Evolutionary conservation across 1,284 basidiomycete species (phyloP), one percentile per base, ranked within the genome.

Genomic region (Porphyrellus sp.): DNA sequence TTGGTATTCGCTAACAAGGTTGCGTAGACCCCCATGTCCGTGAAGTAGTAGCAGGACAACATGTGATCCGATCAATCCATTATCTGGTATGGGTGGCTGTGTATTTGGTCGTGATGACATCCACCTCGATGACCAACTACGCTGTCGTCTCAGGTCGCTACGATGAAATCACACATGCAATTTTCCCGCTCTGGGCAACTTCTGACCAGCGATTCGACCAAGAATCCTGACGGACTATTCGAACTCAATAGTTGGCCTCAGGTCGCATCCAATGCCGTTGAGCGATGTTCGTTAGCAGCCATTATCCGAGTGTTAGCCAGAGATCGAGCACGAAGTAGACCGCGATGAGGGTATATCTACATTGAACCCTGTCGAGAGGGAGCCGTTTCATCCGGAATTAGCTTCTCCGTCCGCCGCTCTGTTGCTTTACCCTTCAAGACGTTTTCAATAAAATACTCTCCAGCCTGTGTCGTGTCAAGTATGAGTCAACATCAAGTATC

Each of bases 381-480:
- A 3, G 20, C 34, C n/a, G 24, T 33, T 28, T 65, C 61, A 20
- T 70, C 62, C 15, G 60, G 61, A 20, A 72, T 52, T 2, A 78
- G 61, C 20, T 61, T 65, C 61, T 67, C 63, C 0, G 75, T 62
- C 57, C 74, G 73, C 50, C 72, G 78, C 63, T 78, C 74, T 3
- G 62, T 61, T 4, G 70, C 77, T 63, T 83, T 86, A 11, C 80
- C 81, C 56, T 78, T 80, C 52, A 95, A 73, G 11, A 95, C 88
- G 62, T 94, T 95, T 72, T 93, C 91, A 42, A 96, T 91, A 72
- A 89, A 95, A 70, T 85, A 95, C 67, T 95, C 93, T 30, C 93
- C 92, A 24, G 92, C 93, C 91, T 92, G 53, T 1, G 25, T 20
- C 43, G 50, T 21, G 35, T 54, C 57, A 49, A 47, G 46, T 27